Conservation (phyloP, 345 rosid genomes). For the Nephelium lappaceum region DNA sequence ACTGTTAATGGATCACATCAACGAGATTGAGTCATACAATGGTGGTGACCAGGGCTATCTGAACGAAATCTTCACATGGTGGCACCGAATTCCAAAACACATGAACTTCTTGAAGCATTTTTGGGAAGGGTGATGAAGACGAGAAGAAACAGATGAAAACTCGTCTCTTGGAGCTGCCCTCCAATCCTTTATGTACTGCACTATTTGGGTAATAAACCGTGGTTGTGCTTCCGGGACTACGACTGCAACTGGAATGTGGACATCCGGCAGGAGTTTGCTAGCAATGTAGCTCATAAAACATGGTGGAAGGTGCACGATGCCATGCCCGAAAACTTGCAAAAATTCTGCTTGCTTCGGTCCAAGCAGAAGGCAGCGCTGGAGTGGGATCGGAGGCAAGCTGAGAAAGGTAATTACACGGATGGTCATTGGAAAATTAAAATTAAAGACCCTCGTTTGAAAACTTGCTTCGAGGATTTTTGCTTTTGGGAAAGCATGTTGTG, state of each 20-base stretch:
- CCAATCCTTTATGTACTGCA: slow-evolving; percentile 83
- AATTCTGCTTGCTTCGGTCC: slow-evolving; percentile 71
- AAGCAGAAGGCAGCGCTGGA: slow-evolving; percentile 87
- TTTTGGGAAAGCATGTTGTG: slow-evolving; percentile 89
- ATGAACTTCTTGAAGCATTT: slow-evolving; percentile 95
- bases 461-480: slow-evolving; percentile 74
- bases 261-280: slow-evolving; percentile 70
- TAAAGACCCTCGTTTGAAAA: slow-evolving; percentile 63
- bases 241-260: slow-evolving; percentile 98
- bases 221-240: slow-evolving; percentile 89
- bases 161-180: slow-evolving; percentile 70
- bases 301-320: slow-evolving; percentile 93
- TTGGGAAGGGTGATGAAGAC: slow-evolving; percentile 87
- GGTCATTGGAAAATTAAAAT: slow-evolving; percentile 87
- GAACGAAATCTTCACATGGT: slow-evolving; percentile 94
- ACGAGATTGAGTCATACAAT: slow-evolving; percentile 83
- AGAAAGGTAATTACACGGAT: slow-evolving; percentile 71
- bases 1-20: slow-evolving; percentile 79
- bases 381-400: slow-evolving; percentile 86
- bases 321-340: slow-evolving; percentile 72
- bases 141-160: slow-evolving; percentile 74
- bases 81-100: slow-evolving; percentile 92
- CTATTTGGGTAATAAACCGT: slow-evolving; percentile 82
- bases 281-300: slow-evolving; percentile 73
- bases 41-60: slow-evolving; percentile 96